Evolutionary conservation across 192 early-diverging fungal genomes (phyloP), one percentile per base, ranked within the genome.

Genomic region (Entomortierella lignicola): DNA sequence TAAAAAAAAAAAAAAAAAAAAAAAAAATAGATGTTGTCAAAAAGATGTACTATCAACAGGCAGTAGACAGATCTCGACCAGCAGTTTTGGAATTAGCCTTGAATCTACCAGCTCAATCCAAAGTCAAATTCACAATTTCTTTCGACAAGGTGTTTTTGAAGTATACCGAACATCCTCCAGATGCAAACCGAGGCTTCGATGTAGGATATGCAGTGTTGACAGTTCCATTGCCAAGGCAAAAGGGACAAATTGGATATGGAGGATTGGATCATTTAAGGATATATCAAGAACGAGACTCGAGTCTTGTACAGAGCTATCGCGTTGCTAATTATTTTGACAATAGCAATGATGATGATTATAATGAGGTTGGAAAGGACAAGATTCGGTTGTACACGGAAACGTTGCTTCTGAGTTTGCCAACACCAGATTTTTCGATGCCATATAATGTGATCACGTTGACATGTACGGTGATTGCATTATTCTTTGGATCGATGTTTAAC

Each of bases 401-500:
- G 13, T 66, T 98, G n/a, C 84, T 98, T 31, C 88, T 97, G 50
- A 92, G 90, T 60, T 86, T 98, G 54, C 97, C 98, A 1, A 98
- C 97, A 8, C 97, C 98, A 4, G 98, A 99, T 67, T 99, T 99
- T 60, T 94, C 92, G 55, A 99, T 99, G 98, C 97, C 97, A 0
- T 99, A 99, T 85, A 99, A 99, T 83, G 97, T 98, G 54, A 97
- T 99, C 59, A 97, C 98, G 1, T 86, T 98, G 82, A 96, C 97
- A 12, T 98, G 96, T 69, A 99, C 98, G 0, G 89, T 98, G 8
- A 89, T 99, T 62, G 95, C 96, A 8, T 81, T 98, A 47, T 97
- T 95, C 81, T 99, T 97, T 93, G 97, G 97, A 18, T 89, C 90
- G n/a, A 87, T 96, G 34, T 98, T 98, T 72, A 97, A 98, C 68